Evolutionary conservation across 305 asterid genomes (phyloP).

Genomic region (Plantago lanceolata): DNA sequence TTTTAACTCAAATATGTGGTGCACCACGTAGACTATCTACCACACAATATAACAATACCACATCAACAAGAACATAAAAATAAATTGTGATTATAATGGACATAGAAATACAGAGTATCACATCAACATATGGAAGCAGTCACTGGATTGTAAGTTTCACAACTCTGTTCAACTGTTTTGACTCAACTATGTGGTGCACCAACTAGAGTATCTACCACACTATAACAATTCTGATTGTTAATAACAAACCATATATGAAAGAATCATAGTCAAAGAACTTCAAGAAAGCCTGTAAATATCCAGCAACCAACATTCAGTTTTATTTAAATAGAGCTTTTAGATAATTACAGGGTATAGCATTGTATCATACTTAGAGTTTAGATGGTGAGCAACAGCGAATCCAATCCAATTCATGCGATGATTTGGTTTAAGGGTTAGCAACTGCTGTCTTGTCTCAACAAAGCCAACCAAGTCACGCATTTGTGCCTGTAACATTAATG

Average conservation of each 20-base stretch:
- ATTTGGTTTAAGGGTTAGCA: constrained; percentile 88
- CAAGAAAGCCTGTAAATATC: constrained; percentile 5
- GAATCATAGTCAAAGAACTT: constrained; percentile 1
- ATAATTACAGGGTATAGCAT: constrained; percentile 14
- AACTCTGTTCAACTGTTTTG: background rate
- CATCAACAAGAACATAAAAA: background rate
- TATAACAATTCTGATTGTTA: constrained; percentile 1
- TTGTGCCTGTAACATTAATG: constrained; percentile 65
- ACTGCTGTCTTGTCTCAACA: constrained; percentile 94
- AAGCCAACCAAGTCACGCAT: constrained; percentile 97
- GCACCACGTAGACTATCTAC: background rate
- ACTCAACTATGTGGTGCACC: background rate
- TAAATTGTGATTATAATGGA: background rate
- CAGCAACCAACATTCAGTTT: constrained; percentile 20
- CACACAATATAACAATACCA: background rate
- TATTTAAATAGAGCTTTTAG: constrained; percentile 7
- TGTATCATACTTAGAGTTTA: constrained; percentile 62
- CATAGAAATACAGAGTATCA: background rate
- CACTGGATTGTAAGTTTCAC: constrained; percentile 13
- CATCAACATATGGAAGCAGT: constrained; percentile 3
- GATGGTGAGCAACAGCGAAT: constrained; percentile 92
- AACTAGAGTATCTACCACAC: constrained; percentile 13
- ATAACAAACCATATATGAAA: background rate
- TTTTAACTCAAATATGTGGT: no score
- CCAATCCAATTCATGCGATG: constrained; percentile 99